phyloP scores from a whole-genome alignment of 441 rosid species.

The Hura crepitans region DNA sequence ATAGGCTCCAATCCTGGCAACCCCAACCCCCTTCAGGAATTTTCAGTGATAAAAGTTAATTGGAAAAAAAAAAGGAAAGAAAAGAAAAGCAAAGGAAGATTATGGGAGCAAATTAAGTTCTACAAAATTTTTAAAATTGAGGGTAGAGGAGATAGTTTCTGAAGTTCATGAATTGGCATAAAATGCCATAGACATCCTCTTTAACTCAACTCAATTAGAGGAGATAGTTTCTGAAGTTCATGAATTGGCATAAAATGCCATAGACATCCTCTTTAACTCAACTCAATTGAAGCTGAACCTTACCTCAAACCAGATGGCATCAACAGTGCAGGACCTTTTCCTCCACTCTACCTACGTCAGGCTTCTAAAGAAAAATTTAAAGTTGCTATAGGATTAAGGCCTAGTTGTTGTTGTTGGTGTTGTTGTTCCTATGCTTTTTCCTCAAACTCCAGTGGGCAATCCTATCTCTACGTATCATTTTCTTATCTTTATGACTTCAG shows the following conservation, averaged over 20 bases:
- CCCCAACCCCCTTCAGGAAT: not conserved
- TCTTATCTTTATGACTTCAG: not conserved
- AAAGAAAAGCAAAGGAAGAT: not conserved
- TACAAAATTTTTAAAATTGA: not conserved
- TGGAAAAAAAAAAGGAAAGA: not conserved
- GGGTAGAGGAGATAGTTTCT: not conserved
- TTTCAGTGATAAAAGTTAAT: not conserved
- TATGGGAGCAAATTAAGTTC: not conserved
- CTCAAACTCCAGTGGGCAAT: not conserved
- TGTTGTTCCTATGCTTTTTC: too few species aligned
- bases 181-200: not conserved
- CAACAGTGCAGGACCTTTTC: not conserved
- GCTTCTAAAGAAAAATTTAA: not conserved
- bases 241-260: not conserved
- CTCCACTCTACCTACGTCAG: not conserved
- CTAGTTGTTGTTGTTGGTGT: too few species aligned
- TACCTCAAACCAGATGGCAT: not conserved
- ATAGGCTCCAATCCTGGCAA: not conserved
- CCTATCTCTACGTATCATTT: not conserved
- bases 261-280: not conserved
- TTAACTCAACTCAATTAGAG: not conserved
- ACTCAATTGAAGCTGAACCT: not conserved
- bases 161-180: not conserved
- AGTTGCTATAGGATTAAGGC: not conserved
- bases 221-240: constrained; percentile 3